These are phyloP conservation scores for Monosporascus sp. DNA, from an alignment of 2,329 filamentous ascomycete genomes.

Conservation along the genomic window DNA sequence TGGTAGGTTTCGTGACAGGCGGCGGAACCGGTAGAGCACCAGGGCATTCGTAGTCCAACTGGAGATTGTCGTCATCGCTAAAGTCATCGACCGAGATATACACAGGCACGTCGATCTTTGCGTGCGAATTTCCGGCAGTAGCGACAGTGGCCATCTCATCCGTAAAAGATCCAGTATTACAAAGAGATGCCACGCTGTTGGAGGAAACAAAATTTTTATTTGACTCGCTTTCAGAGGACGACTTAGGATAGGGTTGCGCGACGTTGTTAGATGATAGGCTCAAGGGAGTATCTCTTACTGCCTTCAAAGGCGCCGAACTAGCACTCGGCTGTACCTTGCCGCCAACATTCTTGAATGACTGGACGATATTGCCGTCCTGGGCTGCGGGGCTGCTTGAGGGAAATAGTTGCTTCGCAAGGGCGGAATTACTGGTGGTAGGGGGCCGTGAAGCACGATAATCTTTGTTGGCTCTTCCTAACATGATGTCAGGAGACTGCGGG, in stretches of 20 bases:
- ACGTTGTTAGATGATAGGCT: constrained; percentile 29
- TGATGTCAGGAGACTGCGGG: constrained; percentile 10
- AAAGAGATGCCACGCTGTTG: constrained; percentile 36
- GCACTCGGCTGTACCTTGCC: constrained; percentile 28
- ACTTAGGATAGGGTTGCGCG: constrained; percentile 10
- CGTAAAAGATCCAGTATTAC: constrained; percentile 43
- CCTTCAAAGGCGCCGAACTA: constrained; percentile 36
- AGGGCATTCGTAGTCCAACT: constrained; percentile 61
- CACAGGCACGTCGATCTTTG: constrained; percentile 32
- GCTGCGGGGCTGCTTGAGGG: constrained; percentile 49
- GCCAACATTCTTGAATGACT: constrained; percentile 42
- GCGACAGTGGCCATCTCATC: constrained; percentile 32
- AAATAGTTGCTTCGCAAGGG: constrained; percentile 47
- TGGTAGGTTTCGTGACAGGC: constrained; percentile 16
- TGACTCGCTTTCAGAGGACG: constrained; percentile 10
- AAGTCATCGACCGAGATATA: constrained; percentile 78
- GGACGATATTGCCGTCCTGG: constrained; percentile 42
- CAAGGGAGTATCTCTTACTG: constrained; percentile 25
- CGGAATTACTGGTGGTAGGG: constrained; percentile 18
- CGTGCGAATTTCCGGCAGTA: constrained; percentile 20
- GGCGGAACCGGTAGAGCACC: constrained; percentile 37
- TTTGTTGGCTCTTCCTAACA: constrained; percentile 21
- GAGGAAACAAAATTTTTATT: constrained; percentile 8
- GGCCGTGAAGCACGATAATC: constrained; percentile 33
- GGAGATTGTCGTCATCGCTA: constrained; percentile 74